Percentiles rank a stretch among this genome's conserved stretches.
Evolutionary conservation across 1,284 basidiomycete genomes (phyloP).

Genomic region (Rhizoctonia solani): DNA sequence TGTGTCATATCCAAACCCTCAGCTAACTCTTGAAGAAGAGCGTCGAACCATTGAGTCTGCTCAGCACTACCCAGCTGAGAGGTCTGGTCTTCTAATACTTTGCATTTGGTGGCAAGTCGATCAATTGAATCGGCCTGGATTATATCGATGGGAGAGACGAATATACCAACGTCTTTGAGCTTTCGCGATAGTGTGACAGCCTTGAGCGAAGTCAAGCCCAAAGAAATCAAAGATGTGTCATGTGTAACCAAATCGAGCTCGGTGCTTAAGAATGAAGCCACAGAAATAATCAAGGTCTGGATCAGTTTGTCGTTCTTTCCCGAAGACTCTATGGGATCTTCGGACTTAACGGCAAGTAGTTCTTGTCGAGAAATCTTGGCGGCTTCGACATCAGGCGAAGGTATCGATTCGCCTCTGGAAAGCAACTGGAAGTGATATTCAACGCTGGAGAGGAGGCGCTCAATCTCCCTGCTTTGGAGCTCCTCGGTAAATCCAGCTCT

Average conservation of each 20-base stretch:
- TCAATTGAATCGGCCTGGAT: conserved; percentile 22
- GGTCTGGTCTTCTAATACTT: background rate
- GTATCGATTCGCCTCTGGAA: conserved; percentile 41
- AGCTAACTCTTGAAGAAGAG: conserved; percentile 49
- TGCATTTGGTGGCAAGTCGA: conserved; percentile 1
- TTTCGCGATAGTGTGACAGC: conserved; percentile 44
- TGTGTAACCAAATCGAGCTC: background rate
- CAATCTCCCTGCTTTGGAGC: background rate
- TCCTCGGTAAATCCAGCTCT: conserved; percentile 10
- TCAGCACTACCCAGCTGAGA: background rate
- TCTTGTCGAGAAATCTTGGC: background rate
- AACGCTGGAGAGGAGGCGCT: background rate
- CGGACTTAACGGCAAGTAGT: background rate
- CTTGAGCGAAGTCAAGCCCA: conserved; percentile 57
- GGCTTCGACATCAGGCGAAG: background rate
- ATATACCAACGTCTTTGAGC: conserved; percentile 16
- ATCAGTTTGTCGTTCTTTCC: background rate
- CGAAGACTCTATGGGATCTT: background rate
- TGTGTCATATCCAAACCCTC: conserved; percentile 47
- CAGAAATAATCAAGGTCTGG: background rate
- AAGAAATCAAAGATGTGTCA: conserved; percentile 50
- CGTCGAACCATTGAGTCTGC: conserved; percentile 36
- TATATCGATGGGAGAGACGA: conserved; percentile 28
- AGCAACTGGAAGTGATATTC: conserved; percentile 35
- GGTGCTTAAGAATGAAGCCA: conserved; percentile 13